These are phyloP conservation scores for Russula sp. DNA, from an alignment of 768 basidiomycete genomes.

Conservation along the genomic window DNA sequence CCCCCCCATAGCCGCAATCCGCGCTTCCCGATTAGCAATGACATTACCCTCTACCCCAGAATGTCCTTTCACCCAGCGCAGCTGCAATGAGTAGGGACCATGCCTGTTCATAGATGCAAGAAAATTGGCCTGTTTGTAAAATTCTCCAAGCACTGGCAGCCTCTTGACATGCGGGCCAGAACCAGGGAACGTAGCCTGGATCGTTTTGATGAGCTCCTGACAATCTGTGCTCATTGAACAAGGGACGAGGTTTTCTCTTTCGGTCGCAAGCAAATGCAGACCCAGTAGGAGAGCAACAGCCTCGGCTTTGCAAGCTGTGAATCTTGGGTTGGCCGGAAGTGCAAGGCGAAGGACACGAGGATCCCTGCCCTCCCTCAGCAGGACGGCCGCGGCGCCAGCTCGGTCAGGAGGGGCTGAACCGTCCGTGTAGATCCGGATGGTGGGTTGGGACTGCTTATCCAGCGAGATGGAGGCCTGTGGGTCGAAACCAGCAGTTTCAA, in stretches of 20 bases:
- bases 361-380: no score
- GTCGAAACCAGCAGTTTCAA: no score
- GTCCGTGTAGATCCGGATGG: no score
- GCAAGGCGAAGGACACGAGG: no score
- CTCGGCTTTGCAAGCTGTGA: neutral
- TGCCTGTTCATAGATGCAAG: neutral
- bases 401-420: no score
- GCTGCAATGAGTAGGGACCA: neutral
- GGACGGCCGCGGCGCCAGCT: no score
- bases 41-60: neutral
- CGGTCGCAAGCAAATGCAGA: neutral
- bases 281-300: neutral
- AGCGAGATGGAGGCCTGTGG: no score
- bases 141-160: neutral
- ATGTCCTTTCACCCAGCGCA: neutral
- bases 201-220: no score
- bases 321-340: neutral
- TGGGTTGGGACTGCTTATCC: no score
- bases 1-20: neutral
- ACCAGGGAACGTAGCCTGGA: no score
- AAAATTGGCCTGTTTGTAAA: neutral
- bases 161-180: no score
- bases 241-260: neutral
- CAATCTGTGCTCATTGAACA: no score
- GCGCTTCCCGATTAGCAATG: neutral